Base-by-base conservation (phyloP, 2,329 filamentous ascomycete species). In the Onygenales sp. region DNA sequence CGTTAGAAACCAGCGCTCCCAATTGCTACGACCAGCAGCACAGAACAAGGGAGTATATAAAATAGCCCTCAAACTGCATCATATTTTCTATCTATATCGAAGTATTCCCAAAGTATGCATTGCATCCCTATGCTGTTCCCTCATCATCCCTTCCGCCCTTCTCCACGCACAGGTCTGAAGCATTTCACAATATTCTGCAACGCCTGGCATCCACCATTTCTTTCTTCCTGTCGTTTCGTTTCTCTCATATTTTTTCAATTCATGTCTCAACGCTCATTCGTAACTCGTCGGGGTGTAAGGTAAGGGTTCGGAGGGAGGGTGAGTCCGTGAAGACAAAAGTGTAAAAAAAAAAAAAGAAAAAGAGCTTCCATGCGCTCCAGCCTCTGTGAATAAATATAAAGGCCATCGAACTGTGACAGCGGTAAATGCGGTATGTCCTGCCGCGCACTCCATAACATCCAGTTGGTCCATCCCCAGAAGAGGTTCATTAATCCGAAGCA, bases 141-240 rank as follows among this genome's bases (percentile, higher is more conserved):
- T 42, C 27, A 36, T 10, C n/a, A 6, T 11, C 39, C 2, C 8
- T 43, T 17, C 38, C 27, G 50, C 35, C 27, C 43, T 21, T 42
- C 41, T 50, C 39, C 21, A 21, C 36, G 46, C 38, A 21, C 58
- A 57, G 57, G 55, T 50, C 48, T 10, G 61, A 63, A 67, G 72
- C 73, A 75, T 76, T 76, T 76, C 73, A 76, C 73, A 76, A 76
- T 76, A 75, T 75, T 75, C 73, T 75, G 73, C 72, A 64, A 57
- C 58, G 58, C 55, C 56, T 56, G 56, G 57, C 56, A 32, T 51
- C 46, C 42, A 35, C 48, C 45, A 48, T 27, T 33, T 32, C 38
- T 54, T 39, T 55, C 58, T 57, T 58, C 38, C 9, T 6, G 3
- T 21, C n/a, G 31, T 14, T 7, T 13, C 2, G 4, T 14, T 42